Percentiles rank a stretch among this genome's conserved stretches.
Conservation (phyloP, 805 yeast species). For the Pachysolen tannophilus region DNA sequence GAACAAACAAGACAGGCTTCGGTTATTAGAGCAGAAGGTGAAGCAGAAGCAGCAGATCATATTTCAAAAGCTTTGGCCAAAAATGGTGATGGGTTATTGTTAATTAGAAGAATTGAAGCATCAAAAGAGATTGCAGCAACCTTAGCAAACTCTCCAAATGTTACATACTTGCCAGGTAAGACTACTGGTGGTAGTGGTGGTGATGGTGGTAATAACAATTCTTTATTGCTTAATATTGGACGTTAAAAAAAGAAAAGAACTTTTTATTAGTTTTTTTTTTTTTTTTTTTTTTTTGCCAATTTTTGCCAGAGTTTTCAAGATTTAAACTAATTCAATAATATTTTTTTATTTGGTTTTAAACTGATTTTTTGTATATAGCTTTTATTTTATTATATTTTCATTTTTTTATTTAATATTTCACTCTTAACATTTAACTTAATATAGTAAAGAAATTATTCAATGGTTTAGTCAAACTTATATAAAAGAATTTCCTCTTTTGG, state of each 20-base stretch:
- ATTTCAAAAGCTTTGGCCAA: conserved; percentile 88
- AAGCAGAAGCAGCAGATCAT: conserved; percentile 96
- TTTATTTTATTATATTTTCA: no score
- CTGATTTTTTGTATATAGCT: no score
- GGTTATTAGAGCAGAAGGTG: conserved; percentile 97
- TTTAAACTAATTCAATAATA: no score
- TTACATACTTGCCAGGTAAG: conserved; percentile 75
- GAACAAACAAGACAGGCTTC: conserved; percentile 96
- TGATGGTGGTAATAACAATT: conserved; percentile 35
- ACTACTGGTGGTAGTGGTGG: conserved; percentile 28
- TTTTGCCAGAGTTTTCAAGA: background rate
- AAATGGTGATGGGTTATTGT: conserved; percentile 91
- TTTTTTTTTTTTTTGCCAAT: background rate
- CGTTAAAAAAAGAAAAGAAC: conserved; percentile 30
- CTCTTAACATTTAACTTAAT: no score
- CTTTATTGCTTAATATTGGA: conserved; percentile 60
- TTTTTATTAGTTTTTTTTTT: background rate
- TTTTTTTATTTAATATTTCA: no score
- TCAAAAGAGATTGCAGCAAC: conserved; percentile 92
- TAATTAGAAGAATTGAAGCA: conserved; percentile 94
- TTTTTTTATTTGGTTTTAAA: no score
- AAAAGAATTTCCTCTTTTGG: no score
- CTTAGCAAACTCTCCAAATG: conserved; percentile 73
- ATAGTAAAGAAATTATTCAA: no score
- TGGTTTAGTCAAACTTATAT: no score